Conservation (phyloP, 352 stramenopile species). For the Globisporangium emineosum region DNA sequence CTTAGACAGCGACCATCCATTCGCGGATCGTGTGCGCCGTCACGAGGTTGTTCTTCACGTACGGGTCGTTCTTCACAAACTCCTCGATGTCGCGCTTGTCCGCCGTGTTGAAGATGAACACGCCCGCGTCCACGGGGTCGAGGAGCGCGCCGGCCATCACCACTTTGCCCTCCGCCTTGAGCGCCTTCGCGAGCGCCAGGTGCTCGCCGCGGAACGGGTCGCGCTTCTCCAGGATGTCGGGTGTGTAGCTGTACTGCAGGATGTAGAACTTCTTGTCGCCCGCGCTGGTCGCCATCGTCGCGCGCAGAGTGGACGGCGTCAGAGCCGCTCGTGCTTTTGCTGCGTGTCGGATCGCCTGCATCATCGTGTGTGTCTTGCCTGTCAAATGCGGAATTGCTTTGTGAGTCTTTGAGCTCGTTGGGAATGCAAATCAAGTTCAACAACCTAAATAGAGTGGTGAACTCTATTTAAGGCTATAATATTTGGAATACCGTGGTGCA, state of each 20-base stretch:
- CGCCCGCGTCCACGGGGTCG: slow-evolving; percentile 51
- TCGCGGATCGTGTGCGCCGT: slow-evolving; percentile 64
- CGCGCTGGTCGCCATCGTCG: slow-evolving; percentile 35
- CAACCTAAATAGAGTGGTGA: too few species aligned
- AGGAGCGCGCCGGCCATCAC: slow-evolving; percentile 72
- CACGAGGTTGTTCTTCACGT: slow-evolving; percentile 73
- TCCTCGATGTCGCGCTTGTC: slow-evolving; percentile 57
- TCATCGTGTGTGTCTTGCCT: neutral
- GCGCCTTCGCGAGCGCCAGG: slow-evolving; percentile 40
- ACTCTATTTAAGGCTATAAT: too few species aligned
- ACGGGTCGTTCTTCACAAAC: slow-evolving; percentile 66
- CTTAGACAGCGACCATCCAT: slow-evolving; percentile 66
- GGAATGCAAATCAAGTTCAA: too few species aligned
- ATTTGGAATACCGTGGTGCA: neutral
- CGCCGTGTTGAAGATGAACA: slow-evolving; percentile 63
- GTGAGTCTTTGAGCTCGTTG: too few species aligned
- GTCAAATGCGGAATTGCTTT: slow-evolving; percentile 3
- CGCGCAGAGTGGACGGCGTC: slow-evolving; percentile 10
- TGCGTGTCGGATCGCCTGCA: slow-evolving; percentile 4
- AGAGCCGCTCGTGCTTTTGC: neutral
- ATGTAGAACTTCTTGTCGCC: slow-evolving; percentile 66
- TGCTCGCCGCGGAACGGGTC: slow-evolving; percentile 65
- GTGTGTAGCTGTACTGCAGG: slow-evolving; percentile 69
- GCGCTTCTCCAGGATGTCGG: slow-evolving; percentile 73
- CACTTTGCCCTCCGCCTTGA: slow-evolving; percentile 56